Conservation (phyloP, 306 rosid species). For the Cicer yamashitae region DNA sequence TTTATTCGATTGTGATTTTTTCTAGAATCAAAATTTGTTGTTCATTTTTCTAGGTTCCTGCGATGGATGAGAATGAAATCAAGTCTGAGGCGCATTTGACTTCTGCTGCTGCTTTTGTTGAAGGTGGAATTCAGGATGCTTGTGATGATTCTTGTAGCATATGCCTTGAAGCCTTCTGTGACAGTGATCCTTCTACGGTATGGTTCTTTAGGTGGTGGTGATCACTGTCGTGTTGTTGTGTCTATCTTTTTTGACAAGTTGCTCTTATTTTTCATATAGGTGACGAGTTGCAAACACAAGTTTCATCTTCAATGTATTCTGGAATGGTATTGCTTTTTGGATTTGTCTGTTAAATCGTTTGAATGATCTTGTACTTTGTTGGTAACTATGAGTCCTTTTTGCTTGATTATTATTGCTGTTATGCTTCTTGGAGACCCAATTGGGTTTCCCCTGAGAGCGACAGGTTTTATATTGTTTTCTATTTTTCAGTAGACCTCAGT, state of each 20-base stretch:
- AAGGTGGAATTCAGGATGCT: conserved; percentile 97
- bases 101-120: conserved; percentile 94
- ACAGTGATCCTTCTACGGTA: conserved; percentile 95
- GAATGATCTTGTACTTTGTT: conserved; percentile 1
- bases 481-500: conserved; percentile 8
- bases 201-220: neutral
- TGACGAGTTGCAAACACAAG: conserved; percentile 90
- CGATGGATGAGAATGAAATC: conserved; percentile 56
- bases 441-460: conserved; percentile 20
- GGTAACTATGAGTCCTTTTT: conserved; percentile 20
- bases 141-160: conserved; percentile 97
- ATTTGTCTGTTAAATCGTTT: conserved; percentile 28
- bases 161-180: conserved; percentile 84
- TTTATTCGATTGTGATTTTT: conserved; percentile 6
- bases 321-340: conserved; percentile 70
- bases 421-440: conserved; percentile 9
- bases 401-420: conserved; percentile 27
- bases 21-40: neutral
- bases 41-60: conserved; percentile 53
- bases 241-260: conserved; percentile 26
- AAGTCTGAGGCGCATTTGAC: conserved; percentile 81
- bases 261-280: conserved; percentile 53
- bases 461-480: neutral
- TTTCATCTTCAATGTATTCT: conserved; percentile 98
- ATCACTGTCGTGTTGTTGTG: conserved; percentile 16